Base-by-base conservation (phyloP, 1,139 yeast genomes). In the Yamadazyma sp. region DNA sequence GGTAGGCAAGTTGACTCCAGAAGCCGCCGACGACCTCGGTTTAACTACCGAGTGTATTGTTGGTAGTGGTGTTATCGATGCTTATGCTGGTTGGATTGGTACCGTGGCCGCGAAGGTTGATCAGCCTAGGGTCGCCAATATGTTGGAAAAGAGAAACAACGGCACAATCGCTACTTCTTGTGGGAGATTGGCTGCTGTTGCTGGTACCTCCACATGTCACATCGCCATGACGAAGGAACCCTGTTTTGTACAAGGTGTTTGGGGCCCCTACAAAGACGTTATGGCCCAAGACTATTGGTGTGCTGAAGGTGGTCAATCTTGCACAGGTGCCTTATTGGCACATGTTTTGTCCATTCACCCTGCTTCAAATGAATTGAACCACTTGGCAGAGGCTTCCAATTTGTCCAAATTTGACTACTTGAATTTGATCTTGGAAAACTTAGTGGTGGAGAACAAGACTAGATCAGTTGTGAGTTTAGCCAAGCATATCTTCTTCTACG, bases 251-350 rank as follows among this genome's bases (percentile, higher is more conserved):
- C 81, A 88, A 36, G 98, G 98, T 42, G 97, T 92, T 25, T 92
- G 98, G 98, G 98, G 98, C 16, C 98, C 98, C 3, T 92, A 92
- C 65, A 77, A 89, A 54, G 96, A 91, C 60, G 96, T 87, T 9
- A 75, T 92, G 71, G 87, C 94, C 15, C 86, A 87, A 27, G 89
- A 83, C 10, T 83, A 75, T 55, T 92, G 98, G 98, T 75, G 89
- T 53, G 96, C 98, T n/a, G 98, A 92, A 66, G 98, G 98, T 56
- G 98, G 98, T 15, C 98, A 92, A 64, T 85, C 95, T 16, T 86
- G 96, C 58, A 92, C 98, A 2, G 98, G 98, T 49, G 96, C 95
- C 27, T 74, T 92, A 37, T 74, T 92, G 51, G 94, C 92, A 3
- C 96, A 88, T 62, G 94, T 91, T n/a, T 66, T 92, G 47, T 74